Percentiles rank a stretch among this genome's conserved stretches.
Evolutionary conservation across 2,329 filamentous ascomycete genomes (phyloP).

Genomic region (Tolypocladium endophyticum): DNA sequence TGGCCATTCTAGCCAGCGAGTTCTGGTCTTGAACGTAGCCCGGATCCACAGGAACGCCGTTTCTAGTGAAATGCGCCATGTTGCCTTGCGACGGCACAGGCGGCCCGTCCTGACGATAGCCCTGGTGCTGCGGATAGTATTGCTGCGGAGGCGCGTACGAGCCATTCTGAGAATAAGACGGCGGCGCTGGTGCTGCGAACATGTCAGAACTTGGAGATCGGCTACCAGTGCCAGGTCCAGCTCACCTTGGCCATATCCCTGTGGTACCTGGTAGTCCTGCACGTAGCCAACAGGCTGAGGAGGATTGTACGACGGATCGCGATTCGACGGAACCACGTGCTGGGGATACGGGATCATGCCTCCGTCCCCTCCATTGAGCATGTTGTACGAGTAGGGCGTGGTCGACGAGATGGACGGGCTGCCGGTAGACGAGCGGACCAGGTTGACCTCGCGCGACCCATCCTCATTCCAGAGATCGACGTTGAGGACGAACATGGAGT

Average conservation of each 20-base stretch:
- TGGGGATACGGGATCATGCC: constrained; percentile 17
- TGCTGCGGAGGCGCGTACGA: constrained; percentile 26
- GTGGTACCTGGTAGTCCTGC: constrained; percentile 20
- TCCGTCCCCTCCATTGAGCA: constrained; percentile 28
- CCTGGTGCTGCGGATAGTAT: constrained; percentile 22
- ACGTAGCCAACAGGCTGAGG: constrained; percentile 18
- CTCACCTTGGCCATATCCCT: constrained; percentile 22
- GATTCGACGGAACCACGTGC: constrained; percentile 25
- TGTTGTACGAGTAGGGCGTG: constrained; percentile 62
- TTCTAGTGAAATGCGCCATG: constrained; percentile 15
- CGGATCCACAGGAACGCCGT: constrained; percentile 10
- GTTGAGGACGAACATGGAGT: constrained; percentile 43
- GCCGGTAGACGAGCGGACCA: constrained; percentile 52
- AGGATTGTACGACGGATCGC: constrained; percentile 22
- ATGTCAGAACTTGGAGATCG: background rate
- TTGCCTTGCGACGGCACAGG: constrained; percentile 15
- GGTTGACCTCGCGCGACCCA: constrained; percentile 53
- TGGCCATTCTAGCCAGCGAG: constrained; percentile 21
- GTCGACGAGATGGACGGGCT: constrained; percentile 73
- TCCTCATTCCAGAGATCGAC: constrained; percentile 61
- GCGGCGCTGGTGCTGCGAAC: constrained; percentile 6
- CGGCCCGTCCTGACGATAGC: constrained; percentile 17
- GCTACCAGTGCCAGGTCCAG: background rate
- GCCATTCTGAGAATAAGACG: constrained; percentile 19
- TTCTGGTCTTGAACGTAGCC: constrained; percentile 20